phyloP scores from a whole-genome alignment of 2,329 filamentous ascomycete species.

The Beauveria asiatica region DNA sequence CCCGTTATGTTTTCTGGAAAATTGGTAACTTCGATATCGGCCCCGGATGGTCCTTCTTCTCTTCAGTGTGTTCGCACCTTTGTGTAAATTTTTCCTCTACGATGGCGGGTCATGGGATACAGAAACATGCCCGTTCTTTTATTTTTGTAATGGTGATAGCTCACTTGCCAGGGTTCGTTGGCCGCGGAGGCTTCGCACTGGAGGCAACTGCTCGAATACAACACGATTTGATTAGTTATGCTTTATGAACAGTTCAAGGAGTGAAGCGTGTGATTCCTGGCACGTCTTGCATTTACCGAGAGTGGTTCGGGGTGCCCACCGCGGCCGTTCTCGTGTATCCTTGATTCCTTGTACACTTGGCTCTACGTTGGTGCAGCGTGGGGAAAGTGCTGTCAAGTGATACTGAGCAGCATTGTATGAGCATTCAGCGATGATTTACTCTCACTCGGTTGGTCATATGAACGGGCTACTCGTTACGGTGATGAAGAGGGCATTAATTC shows the following conservation, averaged over 20 bases:
- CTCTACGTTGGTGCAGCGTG: too few relatives aligned
- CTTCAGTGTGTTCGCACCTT: not conserved
- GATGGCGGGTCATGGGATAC: conserved; percentile 4
- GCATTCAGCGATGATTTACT: not conserved
- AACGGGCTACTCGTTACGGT: too few relatives aligned
- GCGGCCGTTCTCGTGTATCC: too few relatives aligned
- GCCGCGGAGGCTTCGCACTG: not conserved
- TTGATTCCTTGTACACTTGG: too few relatives aligned
- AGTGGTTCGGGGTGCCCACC: too few relatives aligned
- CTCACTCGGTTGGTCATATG: not conserved
- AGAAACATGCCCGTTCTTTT: conserved; percentile 1
- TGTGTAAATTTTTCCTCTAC: not conserved
- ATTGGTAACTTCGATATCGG: not conserved
- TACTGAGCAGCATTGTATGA: too few relatives aligned
- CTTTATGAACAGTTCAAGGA: too few relatives aligned
- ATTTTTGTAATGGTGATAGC: not conserved
- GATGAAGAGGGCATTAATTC: too few relatives aligned
- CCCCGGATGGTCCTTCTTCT: not conserved
- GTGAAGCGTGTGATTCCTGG: not conserved
- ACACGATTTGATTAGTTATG: too few relatives aligned
- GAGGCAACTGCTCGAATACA: not conserved
- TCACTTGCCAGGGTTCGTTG: not conserved
- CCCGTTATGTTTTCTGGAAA: not conserved
- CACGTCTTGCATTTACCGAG: too few relatives aligned
- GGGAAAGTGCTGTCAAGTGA: too few relatives aligned